Percentiles rank a stretch among this genome's conserved stretches.
phyloP scores from a whole-genome alignment of 2,329 filamentous ascomycete species.

The Pseudopyrenochaeta lycopersici region DNA sequence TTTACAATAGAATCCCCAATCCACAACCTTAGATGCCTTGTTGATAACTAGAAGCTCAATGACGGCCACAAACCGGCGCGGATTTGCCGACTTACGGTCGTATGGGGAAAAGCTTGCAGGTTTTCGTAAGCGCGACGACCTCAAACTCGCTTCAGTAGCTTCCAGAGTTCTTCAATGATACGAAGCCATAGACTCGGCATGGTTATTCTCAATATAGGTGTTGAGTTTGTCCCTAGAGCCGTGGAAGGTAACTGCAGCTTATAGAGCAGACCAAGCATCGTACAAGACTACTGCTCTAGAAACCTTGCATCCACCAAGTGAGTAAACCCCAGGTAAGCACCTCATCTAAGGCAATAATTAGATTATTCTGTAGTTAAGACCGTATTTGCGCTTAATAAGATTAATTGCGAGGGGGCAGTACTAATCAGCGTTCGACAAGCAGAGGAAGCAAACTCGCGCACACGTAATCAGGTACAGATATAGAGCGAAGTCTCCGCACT shows the following conservation, averaged over 20 bases:
- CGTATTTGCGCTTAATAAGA: slow-evolving; percentile 1
- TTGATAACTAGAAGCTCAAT: background rate
- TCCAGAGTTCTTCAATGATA: background rate
- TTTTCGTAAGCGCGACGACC: background rate
- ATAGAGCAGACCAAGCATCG: background rate
- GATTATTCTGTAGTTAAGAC: background rate
- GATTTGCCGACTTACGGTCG: background rate
- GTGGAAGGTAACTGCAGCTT: background rate
- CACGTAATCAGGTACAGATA: background rate
- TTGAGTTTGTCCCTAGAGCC: background rate
- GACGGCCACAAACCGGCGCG: background rate
- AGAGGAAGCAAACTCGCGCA: slow-evolving; percentile 1
- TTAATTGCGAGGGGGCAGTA: background rate
- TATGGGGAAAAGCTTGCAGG: background rate
- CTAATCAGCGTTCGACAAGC: background rate
- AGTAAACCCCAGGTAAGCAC: slow-evolving; percentile 1
- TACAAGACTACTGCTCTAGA: background rate
- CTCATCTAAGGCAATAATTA: background rate
- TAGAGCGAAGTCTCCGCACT: background rate
- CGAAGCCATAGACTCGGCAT: background rate
- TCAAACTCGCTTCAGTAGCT: background rate
- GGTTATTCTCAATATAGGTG: background rate
- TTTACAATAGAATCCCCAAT: slow-evolving; percentile 1
- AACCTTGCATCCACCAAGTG: background rate
- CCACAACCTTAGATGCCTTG: background rate